Conservation (phyloP, 177 flowering plant genomes). For the Vitis hybrid region DNA sequence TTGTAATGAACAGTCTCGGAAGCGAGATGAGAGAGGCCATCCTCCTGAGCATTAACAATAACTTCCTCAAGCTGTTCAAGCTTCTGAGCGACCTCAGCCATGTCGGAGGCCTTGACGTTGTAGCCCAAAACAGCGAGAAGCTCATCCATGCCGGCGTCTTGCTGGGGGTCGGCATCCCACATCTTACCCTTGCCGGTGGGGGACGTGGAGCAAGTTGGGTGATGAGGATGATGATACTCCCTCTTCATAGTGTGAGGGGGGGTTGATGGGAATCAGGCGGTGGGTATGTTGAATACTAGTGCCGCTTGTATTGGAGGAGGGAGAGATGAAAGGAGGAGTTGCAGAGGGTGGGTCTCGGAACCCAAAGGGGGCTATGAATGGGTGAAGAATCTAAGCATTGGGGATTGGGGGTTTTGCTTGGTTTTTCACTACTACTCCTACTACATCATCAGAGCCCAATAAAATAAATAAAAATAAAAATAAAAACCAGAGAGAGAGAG, state of each 20-base stretch:
- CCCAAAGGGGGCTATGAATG: constrained; percentile 6
- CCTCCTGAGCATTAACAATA: constrained; percentile 48
- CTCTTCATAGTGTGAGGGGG: constrained; percentile 32
- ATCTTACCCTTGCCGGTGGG: constrained; percentile 31
- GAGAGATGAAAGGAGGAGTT: too few relatives aligned
- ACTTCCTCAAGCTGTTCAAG: constrained; percentile 57
- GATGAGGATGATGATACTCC: constrained; percentile 23
- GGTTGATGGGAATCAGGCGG: too few relatives aligned
- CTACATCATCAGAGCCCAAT: constrained; percentile 9
- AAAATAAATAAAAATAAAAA: constrained; percentile 7
- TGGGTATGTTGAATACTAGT: too few relatives aligned
- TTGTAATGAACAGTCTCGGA: constrained; percentile 77
- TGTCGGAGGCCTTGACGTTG: constrained; percentile 70
- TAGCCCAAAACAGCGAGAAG: constrained; percentile 76
- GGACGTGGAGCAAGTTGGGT: background rate
- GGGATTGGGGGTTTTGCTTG: constrained; percentile 34
- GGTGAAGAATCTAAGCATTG: constrained; percentile 27
- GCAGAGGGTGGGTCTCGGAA: background rate
- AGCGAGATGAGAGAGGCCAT: constrained; percentile 50
- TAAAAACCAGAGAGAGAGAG: background rate
- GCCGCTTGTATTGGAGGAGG: too few relatives aligned
- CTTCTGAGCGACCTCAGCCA: constrained; percentile 81
- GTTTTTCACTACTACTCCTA: constrained; percentile 23
- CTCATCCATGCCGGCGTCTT: constrained; percentile 71
- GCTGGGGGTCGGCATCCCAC: constrained; percentile 31